Conservation (phyloP, 495 filamentous ascomycete genomes). For the Apodospora peruviana region DNA sequence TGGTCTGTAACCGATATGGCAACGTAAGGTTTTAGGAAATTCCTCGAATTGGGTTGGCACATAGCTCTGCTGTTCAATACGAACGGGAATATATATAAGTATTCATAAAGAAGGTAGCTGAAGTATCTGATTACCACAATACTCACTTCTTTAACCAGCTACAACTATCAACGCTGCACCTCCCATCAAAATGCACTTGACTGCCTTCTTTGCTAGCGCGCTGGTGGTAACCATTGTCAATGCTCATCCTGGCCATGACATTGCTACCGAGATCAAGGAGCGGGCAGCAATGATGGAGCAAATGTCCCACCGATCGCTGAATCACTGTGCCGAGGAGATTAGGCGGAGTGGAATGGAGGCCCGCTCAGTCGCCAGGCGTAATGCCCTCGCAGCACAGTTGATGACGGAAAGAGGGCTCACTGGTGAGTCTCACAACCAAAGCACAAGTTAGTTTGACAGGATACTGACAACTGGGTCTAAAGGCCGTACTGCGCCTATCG, state of each 20-base stretch:
- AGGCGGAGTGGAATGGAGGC: constrained; percentile 39
- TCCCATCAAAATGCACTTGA: constrained; percentile 9
- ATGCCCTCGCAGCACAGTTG: constrained; percentile 11
- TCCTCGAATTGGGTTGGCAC: too few species aligned
- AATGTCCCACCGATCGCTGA: constrained; percentile 31
- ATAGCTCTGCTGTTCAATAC: too few species aligned
- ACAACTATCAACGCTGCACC: background rate
- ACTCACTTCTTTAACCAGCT: too few species aligned
- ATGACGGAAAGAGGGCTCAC: constrained; percentile 6
- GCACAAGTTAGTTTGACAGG: background rate
- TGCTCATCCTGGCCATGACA: constrained; percentile 46
- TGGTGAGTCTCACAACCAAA: background rate
- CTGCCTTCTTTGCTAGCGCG: constrained; percentile 3
- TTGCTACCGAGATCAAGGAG: constrained; percentile 37
- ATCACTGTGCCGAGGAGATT: constrained; percentile 37
- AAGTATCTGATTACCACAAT: too few species aligned
- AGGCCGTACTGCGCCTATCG: constrained; percentile 1
- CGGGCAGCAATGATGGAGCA: constrained; percentile 34
- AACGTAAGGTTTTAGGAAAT: too few species aligned
- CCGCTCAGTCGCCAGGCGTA: constrained; percentile 37
- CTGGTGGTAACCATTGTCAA: constrained; percentile 5
- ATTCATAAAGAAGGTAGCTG: too few species aligned
- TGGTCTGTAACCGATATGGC: too few species aligned
- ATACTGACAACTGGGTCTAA: background rate
- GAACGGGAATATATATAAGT: too few species aligned